phyloP scores from a whole-genome alignment of 768 basidiomycete species.

The Naganishia friedmannii region DNA sequence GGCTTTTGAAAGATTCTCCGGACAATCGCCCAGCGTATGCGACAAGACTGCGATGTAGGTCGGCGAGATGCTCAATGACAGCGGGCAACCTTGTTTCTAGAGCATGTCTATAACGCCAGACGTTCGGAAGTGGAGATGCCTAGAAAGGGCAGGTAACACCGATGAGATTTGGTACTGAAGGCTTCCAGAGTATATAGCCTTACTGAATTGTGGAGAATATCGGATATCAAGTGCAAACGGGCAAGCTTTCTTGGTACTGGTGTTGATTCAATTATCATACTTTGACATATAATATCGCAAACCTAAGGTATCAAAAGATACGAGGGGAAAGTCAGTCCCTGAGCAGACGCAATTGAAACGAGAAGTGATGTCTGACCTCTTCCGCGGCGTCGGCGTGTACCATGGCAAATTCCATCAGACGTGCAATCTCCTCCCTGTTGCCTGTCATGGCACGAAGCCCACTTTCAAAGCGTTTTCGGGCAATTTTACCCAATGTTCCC shows the following conservation, averaged over 20 bases:
- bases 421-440: constrained; percentile 81
- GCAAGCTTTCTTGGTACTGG: constrained; percentile 97
- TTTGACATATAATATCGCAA: constrained; percentile 82
- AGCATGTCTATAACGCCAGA: constrained; percentile 95
- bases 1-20: constrained; percentile 91
- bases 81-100: constrained; percentile 87
- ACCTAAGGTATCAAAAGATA: constrained; percentile 59
- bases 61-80: constrained; percentile 91
- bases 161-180: background rate
- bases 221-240: constrained; percentile 89
- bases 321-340: background rate
- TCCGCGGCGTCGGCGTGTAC: constrained; percentile 94
- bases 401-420: constrained; percentile 95
- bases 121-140: constrained; percentile 85
- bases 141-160: background rate
- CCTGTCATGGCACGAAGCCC: constrained; percentile 85
- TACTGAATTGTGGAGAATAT: constrained; percentile 90
- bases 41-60: constrained; percentile 71
- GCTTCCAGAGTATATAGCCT: constrained; percentile 11
- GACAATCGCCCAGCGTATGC: constrained; percentile 92
- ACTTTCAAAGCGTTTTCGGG: constrained; percentile 79
- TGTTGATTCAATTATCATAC: constrained; percentile 83
- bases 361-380: constrained; percentile 60
- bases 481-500: constrained; percentile 71
- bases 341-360: background rate